Percentiles rank a stretch among this genome's conserved stretches.
Conservation (phyloP, 257 asterid species). For the Solanum arcanum region DNA sequence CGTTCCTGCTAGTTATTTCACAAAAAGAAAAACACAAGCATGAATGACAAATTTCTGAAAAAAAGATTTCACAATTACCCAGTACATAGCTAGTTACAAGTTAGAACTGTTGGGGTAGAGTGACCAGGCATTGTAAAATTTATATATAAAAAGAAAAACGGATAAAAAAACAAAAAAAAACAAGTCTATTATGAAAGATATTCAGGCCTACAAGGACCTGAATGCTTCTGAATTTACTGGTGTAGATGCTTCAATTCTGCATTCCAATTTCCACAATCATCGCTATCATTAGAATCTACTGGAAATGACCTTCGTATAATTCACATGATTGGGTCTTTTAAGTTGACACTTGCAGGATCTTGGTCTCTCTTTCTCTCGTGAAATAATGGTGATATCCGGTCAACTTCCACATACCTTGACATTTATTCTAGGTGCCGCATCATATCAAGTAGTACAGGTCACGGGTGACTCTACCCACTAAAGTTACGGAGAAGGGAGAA, state of each 20-base stretch:
- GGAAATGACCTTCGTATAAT: neutral
- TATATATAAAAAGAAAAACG: neutral
- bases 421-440: neutral
- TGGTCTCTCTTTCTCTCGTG: neutral
- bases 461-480: neutral
- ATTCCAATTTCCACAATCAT: neutral
- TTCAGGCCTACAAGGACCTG: neutral
- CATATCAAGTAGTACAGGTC: neutral
- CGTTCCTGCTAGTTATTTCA: constrained; percentile 3
- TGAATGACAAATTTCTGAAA: neutral
- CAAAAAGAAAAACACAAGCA: neutral
- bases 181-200: neutral
- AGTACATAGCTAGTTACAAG: neutral
- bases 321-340: neutral
- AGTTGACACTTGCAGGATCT: neutral
- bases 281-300: neutral
- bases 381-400: neutral
- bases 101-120: neutral
- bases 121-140: neutral
- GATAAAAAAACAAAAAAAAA: neutral
- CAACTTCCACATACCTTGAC: neutral
- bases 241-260: neutral
- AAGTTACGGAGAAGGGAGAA: neutral
- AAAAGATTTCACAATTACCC: neutral
- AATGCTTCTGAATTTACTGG: neutral